Evolutionary conservation across 2,329 filamentous ascomycete species (phyloP).

Genomic region (Fusarium temperatum): DNA sequence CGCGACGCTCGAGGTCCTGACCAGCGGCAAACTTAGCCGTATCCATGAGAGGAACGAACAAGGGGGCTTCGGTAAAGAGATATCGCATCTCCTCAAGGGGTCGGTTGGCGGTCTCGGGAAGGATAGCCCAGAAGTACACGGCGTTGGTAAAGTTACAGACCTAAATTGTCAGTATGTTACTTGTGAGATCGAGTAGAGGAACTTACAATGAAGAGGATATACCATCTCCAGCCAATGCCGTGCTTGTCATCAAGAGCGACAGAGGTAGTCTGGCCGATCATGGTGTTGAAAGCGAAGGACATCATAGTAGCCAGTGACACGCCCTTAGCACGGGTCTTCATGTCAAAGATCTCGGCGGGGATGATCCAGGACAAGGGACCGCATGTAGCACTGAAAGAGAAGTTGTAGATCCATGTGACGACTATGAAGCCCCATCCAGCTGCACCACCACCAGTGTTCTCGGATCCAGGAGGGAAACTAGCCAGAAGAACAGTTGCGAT

Average conservation of each 20-base stretch:
- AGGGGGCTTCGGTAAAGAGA: slow-evolving; percentile 71
- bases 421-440: slow-evolving; percentile 51
- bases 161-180: not conserved
- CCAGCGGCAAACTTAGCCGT: slow-evolving; percentile 41
- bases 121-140: slow-evolving; percentile 67
- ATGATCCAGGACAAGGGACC: slow-evolving; percentile 56
- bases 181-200: accelerated
- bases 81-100: slow-evolving; percentile 76
- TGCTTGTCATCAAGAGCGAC: slow-evolving; percentile 52
- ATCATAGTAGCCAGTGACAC: slow-evolving; percentile 78
- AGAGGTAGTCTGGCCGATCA: slow-evolving; percentile 72
- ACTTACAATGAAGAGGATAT: slow-evolving; percentile 53
- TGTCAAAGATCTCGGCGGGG: slow-evolving; percentile 78
- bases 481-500: slow-evolving; percentile 27
- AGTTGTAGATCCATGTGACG: slow-evolving; percentile 26
- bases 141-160: slow-evolving; percentile 68
- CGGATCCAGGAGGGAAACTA: slow-evolving; percentile 16
- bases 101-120: slow-evolving; percentile 72
- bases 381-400: slow-evolving; percentile 20
- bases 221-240: slow-evolving; percentile 59
- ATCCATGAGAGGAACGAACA: slow-evolving; percentile 67
- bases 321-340: slow-evolving; percentile 75
- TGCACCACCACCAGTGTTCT: not conserved
- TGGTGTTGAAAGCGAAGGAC: slow-evolving; percentile 77
- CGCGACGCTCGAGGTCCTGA: slow-evolving; percentile 19